Percentiles rank a stretch among this genome's conserved stretches.
These are phyloP conservation scores for Candida sakaeoensis DNA, from an alignment of 805 yeast species.

Conservation along the genomic window DNA sequence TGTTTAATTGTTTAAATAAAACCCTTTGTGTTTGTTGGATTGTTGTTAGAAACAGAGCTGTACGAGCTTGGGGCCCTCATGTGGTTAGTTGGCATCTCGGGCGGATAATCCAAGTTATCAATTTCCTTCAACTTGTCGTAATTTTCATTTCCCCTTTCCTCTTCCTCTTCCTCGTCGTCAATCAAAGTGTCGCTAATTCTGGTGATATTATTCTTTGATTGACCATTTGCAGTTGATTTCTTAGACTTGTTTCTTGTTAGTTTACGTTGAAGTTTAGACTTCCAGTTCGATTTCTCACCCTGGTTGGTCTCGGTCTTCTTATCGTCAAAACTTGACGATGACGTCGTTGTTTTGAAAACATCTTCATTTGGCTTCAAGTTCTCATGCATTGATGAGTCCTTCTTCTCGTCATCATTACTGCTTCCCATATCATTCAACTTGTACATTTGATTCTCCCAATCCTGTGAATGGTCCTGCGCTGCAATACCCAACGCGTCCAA, in stretches of 20 bases:
- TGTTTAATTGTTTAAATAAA: conserved; percentile 14
- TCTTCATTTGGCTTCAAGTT: conserved; percentile 6
- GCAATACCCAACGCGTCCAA: conserved; percentile 73
- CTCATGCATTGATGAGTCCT: background rate
- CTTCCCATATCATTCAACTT: conserved; percentile 31
- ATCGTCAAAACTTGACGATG: conserved; percentile 1
- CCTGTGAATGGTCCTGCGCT: conserved; percentile 74
- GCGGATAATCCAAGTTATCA: background rate
- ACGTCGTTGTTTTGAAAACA: background rate
- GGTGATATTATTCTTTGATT: conserved; percentile 13
- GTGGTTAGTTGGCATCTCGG: conserved; percentile 13
- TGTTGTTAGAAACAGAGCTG: conserved; percentile 16
- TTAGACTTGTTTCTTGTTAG: conserved; percentile 31
- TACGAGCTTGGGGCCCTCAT: conserved; percentile 22
- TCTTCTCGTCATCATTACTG: background rate
- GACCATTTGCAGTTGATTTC: conserved; percentile 12
- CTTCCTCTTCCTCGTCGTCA: conserved; percentile 11
- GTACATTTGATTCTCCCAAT: conserved; percentile 70
- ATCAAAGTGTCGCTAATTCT: conserved; percentile 26
- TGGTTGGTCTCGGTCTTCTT: too few species aligned
- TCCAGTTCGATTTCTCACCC: conserved; percentile 40
- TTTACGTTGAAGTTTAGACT: conserved; percentile 41
- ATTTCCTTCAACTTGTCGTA: conserved; percentile 4
- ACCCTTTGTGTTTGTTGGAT: conserved; percentile 25
- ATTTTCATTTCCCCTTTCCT: conserved; percentile 4